phyloP scores from a whole-genome alignment of 2,329 filamentous ascomycete species.

The Aspergillus proliferans region DNA sequence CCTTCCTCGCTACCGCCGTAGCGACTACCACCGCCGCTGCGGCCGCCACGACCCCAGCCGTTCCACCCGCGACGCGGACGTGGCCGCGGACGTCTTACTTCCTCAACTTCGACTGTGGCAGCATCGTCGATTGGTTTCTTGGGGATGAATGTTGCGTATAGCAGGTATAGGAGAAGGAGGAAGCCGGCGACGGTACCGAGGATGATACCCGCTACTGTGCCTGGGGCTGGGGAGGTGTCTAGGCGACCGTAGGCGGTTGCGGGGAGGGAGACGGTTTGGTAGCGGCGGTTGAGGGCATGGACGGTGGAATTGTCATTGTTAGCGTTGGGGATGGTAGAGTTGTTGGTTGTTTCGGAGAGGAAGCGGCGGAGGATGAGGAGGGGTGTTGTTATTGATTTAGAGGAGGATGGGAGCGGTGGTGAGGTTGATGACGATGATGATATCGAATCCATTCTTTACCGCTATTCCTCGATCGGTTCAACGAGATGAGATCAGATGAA shows the following conservation, averaged over 20 bases:
- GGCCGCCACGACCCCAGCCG: neutral
- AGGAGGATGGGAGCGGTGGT: neutral
- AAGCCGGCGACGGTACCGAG: slow-evolving; percentile 46
- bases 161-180: slow-evolving; percentile 47
- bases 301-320: neutral
- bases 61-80: too few relatives aligned
- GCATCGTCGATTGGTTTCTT: too few relatives aligned
- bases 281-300: slow-evolving; percentile 14
- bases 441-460: neutral
- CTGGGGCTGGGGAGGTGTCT: slow-evolving; percentile 48
- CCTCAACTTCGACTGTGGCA: too few relatives aligned
- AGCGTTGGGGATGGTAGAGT: slow-evolving; percentile 1
- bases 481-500: neutral
- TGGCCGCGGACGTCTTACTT: too few relatives aligned
- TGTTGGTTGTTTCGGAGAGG: neutral
- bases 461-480: neutral
- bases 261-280: slow-evolving; percentile 48
- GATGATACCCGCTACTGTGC: slow-evolving; percentile 55
- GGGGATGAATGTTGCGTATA: slow-evolving; percentile 43
- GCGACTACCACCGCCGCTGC: slow-evolving; percentile 7
- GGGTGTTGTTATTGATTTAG: neutral
- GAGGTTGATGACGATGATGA: neutral
- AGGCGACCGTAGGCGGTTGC: slow-evolving; percentile 52
- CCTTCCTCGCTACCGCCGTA: slow-evolving; percentile 23
- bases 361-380: neutral